A percentile compares a stretch with the other conserved stretches of the same genome.
Evolutionary conservation across 2,329 filamentous ascomycete genomes (phyloP).

Genomic region (Aspergillus chevalieri): DNA sequence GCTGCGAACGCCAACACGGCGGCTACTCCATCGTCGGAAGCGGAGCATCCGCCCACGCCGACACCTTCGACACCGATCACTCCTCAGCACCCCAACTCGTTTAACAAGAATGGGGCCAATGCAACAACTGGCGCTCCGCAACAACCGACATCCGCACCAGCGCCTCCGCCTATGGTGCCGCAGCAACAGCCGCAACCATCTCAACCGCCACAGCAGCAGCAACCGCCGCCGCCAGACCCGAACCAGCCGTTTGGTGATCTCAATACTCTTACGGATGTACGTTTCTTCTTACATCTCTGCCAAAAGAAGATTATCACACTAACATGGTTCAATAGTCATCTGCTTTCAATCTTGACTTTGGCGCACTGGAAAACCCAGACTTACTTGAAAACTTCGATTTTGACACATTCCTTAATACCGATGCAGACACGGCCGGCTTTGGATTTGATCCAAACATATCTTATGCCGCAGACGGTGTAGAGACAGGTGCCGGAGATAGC

Average conservation of each 20-base stretch:
- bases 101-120: constrained; percentile 36
- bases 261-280: constrained; percentile 31
- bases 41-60: constrained; percentile 42
- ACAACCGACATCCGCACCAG: constrained; percentile 31
- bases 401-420: constrained; percentile 57
- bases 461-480: constrained; percentile 37
- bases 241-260: constrained; percentile 26
- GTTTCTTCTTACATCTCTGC: constrained; percentile 7
- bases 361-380: constrained; percentile 41
- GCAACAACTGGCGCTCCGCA: constrained; percentile 26
- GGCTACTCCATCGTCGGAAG: constrained; percentile 41
- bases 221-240: neutral
- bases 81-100: constrained; percentile 41
- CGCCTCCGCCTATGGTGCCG: constrained; percentile 30
- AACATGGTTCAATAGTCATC: constrained; percentile 18
- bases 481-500: constrained; percentile 35
- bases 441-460: constrained; percentile 37
- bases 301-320: constrained; percentile 6
- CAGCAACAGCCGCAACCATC: constrained; percentile 24
- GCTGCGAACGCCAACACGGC: constrained; percentile 33
- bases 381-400: constrained; percentile 57
- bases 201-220: constrained; percentile 13
- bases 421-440: constrained; percentile 38
- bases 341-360: constrained; percentile 40
- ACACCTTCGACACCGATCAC: constrained; percentile 46